Conservation (phyloP, 495 filamentous ascomycete species). For the Podospora fimiseda region DNA sequence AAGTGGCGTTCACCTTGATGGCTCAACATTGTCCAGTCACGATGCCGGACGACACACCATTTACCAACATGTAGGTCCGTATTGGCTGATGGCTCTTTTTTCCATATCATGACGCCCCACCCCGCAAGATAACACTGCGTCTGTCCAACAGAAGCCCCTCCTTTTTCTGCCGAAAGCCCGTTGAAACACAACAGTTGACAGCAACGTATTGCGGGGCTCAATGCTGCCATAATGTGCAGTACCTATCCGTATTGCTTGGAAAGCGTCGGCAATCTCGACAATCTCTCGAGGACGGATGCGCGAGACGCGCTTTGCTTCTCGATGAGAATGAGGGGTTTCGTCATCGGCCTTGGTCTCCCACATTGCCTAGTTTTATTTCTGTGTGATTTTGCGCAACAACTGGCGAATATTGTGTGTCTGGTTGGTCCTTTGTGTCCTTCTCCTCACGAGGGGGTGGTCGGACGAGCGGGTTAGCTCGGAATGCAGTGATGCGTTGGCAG, state of each 20-base stretch:
- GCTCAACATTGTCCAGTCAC: neutral
- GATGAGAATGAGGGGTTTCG: neutral
- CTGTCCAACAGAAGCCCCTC: neutral
- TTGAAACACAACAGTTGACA: neutral
- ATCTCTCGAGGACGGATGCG: too few species aligned
- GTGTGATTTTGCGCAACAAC: conserved; percentile 15
- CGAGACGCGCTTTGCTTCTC: neutral
- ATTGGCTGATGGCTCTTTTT: neutral
- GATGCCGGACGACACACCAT: neutral
- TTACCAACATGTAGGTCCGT: neutral
- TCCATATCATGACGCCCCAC: neutral
- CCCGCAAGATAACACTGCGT: neutral
- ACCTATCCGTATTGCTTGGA: too few species aligned
- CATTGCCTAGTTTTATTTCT: too few species aligned
- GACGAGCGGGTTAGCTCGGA: conserved; percentile 22
- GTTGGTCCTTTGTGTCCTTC: neutral
- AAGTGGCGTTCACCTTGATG: neutral
- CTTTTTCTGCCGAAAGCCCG: neutral
- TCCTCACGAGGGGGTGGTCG: conserved; percentile 10
- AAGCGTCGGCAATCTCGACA: neutral
- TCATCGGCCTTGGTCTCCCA: too few species aligned
- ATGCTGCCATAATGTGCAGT: too few species aligned
- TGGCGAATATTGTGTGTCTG: conserved; percentile 16
- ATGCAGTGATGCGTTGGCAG: conserved; percentile 37
- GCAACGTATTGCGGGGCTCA: too few species aligned